These are phyloP conservation scores for Aspergillus quadrilineatus DNA, from an alignment of 2,329 filamentous ascomycete species.

Conservation along the genomic window DNA sequence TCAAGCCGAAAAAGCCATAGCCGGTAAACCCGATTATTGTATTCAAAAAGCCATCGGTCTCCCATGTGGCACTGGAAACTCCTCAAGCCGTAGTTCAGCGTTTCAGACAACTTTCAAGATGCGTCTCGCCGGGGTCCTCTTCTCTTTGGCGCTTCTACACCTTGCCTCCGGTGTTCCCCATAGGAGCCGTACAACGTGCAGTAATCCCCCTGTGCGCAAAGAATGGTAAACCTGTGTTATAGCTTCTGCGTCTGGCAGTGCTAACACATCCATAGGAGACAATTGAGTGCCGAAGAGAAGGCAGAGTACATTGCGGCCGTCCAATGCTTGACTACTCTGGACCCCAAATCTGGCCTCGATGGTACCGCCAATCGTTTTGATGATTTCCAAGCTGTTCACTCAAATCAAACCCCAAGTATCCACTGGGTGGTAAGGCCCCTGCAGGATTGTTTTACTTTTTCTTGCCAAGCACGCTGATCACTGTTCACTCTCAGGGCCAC, in stretches of 20 bases:
- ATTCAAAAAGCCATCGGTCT: slow-evolving; percentile 1
- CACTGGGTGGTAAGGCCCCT: slow-evolving; percentile 16
- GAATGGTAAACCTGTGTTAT: slow-evolving; percentile 17
- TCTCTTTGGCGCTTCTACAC: slow-evolving; percentile 9
- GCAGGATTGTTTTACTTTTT: neutral
- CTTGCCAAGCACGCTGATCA: slow-evolving; percentile 12
- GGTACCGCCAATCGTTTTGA: slow-evolving; percentile 15
- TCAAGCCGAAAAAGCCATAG: slow-evolving; percentile 7
- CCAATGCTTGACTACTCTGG: slow-evolving; percentile 13
- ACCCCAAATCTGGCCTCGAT: slow-evolving; percentile 15
- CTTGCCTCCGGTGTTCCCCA: slow-evolving; percentile 5
- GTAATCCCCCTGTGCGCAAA: slow-evolving; percentile 16
- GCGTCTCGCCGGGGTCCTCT: slow-evolving; percentile 10
- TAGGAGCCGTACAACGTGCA: slow-evolving; percentile 6
- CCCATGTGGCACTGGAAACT: slow-evolving; percentile 3
- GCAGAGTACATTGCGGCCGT: slow-evolving; percentile 16
- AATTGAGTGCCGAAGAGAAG: slow-evolving; percentile 7
- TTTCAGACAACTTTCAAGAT: slow-evolving; percentile 13
- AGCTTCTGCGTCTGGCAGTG: neutral
- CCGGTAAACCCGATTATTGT: neutral
- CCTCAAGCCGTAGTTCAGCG: neutral
- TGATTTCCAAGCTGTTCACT: slow-evolving; percentile 20
- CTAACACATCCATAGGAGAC: slow-evolving; percentile 10
- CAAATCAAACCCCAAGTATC: slow-evolving; percentile 17
- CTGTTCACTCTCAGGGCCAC: slow-evolving; percentile 13